These are phyloP conservation scores for Durusdinium trenchii DNA, from an alignment of 73 alveolate genomes.

Conservation along the genomic window DNA sequence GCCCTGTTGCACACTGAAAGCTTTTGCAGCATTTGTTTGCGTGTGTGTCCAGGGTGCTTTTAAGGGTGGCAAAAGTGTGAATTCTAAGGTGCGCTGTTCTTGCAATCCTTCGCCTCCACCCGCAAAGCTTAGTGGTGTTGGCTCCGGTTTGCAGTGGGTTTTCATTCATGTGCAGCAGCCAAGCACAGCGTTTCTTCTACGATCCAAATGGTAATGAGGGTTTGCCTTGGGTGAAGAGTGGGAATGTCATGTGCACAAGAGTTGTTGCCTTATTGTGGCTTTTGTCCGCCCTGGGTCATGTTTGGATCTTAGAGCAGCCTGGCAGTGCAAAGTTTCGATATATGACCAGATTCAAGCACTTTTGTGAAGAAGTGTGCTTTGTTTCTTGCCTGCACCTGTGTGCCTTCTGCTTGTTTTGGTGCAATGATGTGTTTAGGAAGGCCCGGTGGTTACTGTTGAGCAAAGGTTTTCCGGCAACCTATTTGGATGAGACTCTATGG, in stretches of 20 bases:
- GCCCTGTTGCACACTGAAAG: neutral
- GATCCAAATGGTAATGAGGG: neutral
- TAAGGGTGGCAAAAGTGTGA: neutral
- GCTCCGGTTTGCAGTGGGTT: conserved; percentile 2
- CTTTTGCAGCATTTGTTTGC: neutral
- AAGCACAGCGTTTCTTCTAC: neutral
- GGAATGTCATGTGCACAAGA: neutral
- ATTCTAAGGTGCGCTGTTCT: neutral
- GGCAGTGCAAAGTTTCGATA: conserved; percentile 10
- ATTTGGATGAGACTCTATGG: conserved; percentile 11
- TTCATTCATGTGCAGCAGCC: neutral
- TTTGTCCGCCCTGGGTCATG: neutral
- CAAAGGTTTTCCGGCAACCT: conserved; percentile 1
- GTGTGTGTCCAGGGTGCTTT: neutral
- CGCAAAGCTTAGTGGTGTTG: neutral
- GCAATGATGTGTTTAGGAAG: neutral
- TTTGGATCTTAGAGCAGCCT: conserved; percentile 2
- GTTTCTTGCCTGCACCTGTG: neutral
- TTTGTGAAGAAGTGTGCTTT: neutral
- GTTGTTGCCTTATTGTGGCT: neutral
- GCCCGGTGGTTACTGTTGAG: neutral
- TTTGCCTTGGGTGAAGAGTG: neutral
- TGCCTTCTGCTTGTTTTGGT: neutral
- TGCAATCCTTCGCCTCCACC: neutral
- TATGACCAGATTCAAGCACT: neutral